Base-by-base conservation (phyloP, 805 yeast genomes). In the Cyberlindnera xishuangbannaensis region DNA sequence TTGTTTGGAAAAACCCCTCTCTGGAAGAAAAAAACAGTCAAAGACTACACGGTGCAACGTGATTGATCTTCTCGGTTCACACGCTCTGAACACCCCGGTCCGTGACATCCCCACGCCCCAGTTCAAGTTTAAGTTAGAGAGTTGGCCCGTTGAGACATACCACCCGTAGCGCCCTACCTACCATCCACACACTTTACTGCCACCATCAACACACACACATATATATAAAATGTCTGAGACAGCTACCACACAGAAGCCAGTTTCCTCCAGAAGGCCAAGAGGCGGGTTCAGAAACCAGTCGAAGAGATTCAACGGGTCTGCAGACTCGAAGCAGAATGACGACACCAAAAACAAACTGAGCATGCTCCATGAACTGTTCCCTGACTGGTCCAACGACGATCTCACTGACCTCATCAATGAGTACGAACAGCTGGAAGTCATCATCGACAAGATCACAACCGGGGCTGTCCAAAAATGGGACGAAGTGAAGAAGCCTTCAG, bases 401-500 rank as follows among this genome's bases (percentile, higher is more conserved):
- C 75, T 92, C 55, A 62, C 68, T 28, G 74, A 80, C 33, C 76
- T 86, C 39, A 76, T 88, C 48, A 67, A 69, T 37, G 97, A 92
- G 61, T 73, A 80, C 43, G 68, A 77, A 43, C 87, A 83, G 55
- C 67, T 87, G 46, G 94, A 82, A 54, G 70, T 73, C 27, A 84
- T 92, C 44, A 80, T 85, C 44, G 88, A 82, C 53, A 79, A 86
- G 58, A 88, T 92, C 60, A 79, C 94, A 37, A 83, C 86, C 41
- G 95, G 95, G 45, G 82, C 83, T 51, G 94, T 85, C 24, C 71
- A 82, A 47, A 85, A 83, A 61, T 90, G 97, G 96, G 97, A 86
- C 55, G 92, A 88, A 49, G 95, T 85, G 43, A 79, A 78, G 60
- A 83, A 67, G 50, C 70, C 70, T 18, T 50, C 71, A 28, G 82